Conservation (phyloP, 371 early-diverging fungal species). For the Circinella minor region DNA sequence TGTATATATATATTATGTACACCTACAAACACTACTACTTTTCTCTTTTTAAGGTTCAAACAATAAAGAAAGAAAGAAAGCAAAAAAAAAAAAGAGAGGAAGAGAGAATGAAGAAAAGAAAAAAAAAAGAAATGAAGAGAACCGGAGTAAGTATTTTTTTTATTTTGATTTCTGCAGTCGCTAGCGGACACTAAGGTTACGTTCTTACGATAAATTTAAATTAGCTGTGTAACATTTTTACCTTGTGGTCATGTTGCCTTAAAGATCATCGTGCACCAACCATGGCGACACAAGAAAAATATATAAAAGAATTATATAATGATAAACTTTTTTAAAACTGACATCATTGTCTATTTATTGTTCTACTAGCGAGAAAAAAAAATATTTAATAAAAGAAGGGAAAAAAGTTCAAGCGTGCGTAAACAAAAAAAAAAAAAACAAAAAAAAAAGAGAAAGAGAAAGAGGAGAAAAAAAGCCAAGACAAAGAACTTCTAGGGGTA, state of each 20-base stretch:
- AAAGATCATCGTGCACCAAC: neutral
- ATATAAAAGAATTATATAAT: no score
- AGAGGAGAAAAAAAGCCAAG: no score
- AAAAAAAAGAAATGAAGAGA: constrained; percentile 6
- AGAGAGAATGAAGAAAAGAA: neutral
- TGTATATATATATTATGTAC: neutral
- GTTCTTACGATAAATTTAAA: neutral
- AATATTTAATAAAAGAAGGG: neutral
- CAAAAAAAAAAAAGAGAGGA: no score
- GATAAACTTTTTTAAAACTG: neutral
- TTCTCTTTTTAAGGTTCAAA: neutral
- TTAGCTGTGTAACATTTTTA: constrained; percentile 4
- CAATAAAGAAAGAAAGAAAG: neutral
- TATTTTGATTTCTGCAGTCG: neutral
- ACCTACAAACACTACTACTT: neutral
- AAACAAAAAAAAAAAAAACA: no score
- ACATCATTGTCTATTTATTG: neutral
- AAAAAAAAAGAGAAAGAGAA: neutral
- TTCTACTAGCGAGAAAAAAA: no score
- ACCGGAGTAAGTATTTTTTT: constrained; percentile 10
- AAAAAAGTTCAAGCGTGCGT: constrained; percentile 2
- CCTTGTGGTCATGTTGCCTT: constrained; percentile 3
- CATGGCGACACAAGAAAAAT: no score
- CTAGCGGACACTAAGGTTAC: neutral
- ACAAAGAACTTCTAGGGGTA: no score